phyloP scores from a whole-genome alignment of 169 alveolate species.

The Plasmodium inui region DNA sequence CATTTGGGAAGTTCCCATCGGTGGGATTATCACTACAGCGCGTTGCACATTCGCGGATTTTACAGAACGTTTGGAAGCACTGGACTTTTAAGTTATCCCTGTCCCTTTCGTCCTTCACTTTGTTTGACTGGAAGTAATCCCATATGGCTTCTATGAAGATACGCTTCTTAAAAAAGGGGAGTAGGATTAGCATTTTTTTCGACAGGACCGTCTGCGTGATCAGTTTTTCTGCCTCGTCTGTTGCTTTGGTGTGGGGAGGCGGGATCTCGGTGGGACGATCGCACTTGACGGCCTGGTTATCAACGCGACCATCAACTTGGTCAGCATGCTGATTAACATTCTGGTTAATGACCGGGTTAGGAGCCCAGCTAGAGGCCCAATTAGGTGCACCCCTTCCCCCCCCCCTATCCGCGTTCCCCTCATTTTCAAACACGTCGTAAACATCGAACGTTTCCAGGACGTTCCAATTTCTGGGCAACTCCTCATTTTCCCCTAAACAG shows the following conservation, averaged over 20 bases:
- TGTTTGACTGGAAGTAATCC: conserved; percentile 4
- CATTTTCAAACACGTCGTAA: background rate
- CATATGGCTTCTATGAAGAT: conserved; percentile 41
- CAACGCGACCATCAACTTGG: background rate
- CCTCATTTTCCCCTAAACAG: background rate
- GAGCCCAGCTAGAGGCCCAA: background rate
- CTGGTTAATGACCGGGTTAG: background rate
- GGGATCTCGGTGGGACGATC: background rate
- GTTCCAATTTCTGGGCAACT: background rate
- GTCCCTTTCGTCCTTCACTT: background rate
- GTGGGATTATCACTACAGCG: background rate
- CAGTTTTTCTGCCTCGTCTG: background rate
- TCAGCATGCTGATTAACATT: background rate
- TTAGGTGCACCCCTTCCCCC: background rate
- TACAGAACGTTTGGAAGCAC: conserved; percentile 6
- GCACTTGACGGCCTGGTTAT: background rate
- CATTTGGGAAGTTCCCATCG: background rate
- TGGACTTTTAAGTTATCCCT: background rate
- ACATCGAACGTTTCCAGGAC: conserved; percentile 1
- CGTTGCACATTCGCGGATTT: background rate
- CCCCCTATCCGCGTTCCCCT: background rate
- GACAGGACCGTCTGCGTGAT: background rate
- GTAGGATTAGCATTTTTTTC: background rate
- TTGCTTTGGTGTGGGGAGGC: background rate
- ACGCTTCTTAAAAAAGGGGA: conserved; percentile 36